Conservation (phyloP, 257 asterid genomes). For the Nicotiana obtusifolia region DNA sequence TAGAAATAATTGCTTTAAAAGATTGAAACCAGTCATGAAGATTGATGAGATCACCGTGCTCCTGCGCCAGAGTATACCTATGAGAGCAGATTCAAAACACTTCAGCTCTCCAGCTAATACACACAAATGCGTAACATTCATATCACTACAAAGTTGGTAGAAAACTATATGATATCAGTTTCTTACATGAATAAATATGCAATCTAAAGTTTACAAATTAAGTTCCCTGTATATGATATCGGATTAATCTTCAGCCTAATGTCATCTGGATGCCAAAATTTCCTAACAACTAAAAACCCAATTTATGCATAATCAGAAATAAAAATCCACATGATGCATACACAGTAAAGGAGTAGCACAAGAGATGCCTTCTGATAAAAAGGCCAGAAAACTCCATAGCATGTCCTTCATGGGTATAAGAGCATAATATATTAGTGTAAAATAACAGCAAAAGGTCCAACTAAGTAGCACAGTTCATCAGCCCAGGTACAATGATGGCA, state of each 20-base stretch:
- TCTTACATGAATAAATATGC: neutral
- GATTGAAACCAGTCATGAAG: constrained; percentile 91
- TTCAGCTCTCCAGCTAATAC: neutral
- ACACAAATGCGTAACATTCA: neutral
- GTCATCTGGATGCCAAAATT: neutral
- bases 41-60: constrained; percentile 92
- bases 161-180: neutral
- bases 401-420: neutral
- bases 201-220: neutral
- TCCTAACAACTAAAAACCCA: neutral
- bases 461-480: neutral
- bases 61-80: constrained; percentile 87
- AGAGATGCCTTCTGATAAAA: neutral
- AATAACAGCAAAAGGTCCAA: neutral
- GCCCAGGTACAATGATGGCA: neutral
- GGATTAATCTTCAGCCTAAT: neutral
- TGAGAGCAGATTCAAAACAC: constrained; percentile 4
- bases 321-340: neutral
- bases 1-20: constrained; percentile 51
- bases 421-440: neutral
- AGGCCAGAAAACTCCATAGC: neutral
- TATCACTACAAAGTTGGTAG: neutral
- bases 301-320: neutral
- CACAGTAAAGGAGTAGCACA: neutral
- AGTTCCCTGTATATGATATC: neutral